Evolutionary conservation across 31 red algal species (phyloP).

Genomic region (Asparagopsis taxiformis): DNA sequence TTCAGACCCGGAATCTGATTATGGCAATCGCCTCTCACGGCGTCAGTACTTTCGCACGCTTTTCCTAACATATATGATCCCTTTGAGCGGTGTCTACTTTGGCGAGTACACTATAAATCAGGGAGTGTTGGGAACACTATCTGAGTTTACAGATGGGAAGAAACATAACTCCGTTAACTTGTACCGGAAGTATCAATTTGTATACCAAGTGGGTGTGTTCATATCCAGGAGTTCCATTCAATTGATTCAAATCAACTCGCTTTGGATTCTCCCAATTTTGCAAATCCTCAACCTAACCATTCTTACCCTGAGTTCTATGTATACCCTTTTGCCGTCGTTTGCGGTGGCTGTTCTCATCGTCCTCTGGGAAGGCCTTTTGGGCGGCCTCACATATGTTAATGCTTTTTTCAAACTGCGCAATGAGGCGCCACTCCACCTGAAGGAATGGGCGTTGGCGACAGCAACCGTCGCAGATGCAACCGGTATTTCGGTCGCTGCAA

Average conservation of each 20-base stretch:
- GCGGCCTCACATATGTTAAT: conserved; percentile 45
- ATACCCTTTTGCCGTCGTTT: neutral
- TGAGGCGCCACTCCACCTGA: conserved; percentile 11
- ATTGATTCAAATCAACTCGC: conserved; percentile 5
- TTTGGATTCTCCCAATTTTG: conserved; percentile 46
- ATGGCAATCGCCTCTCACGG: neutral
- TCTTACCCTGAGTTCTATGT: conserved; percentile 6
- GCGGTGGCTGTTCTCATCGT: conserved; percentile 16
- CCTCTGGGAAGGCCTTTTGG: conserved; percentile 40
- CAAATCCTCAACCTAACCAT: conserved; percentile 26
- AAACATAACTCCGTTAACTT: neutral
- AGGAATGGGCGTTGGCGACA: conserved; percentile 43
- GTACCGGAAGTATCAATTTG: conserved; percentile 20
- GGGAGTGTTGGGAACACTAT: conserved; percentile 33
- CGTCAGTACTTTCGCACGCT: conserved; percentile 5
- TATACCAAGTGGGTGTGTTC: conserved; percentile 48
- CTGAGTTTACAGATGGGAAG: conserved; percentile 1
- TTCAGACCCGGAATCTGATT: neutral
- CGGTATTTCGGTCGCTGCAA: conserved; percentile 35
- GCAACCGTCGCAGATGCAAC: conserved; percentile 44
- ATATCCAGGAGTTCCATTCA: conserved; percentile 36
- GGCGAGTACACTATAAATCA: conserved; percentile 58
- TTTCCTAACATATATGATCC: conserved; percentile 14
- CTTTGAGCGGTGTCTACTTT: conserved; percentile 39
- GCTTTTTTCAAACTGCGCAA: conserved; percentile 27